A percentile compares a stretch with the other conserved stretches of the same genome.
Conservation (phyloP, 805 yeast genomes). For the Teunomyces barrocoloradensis region DNA sequence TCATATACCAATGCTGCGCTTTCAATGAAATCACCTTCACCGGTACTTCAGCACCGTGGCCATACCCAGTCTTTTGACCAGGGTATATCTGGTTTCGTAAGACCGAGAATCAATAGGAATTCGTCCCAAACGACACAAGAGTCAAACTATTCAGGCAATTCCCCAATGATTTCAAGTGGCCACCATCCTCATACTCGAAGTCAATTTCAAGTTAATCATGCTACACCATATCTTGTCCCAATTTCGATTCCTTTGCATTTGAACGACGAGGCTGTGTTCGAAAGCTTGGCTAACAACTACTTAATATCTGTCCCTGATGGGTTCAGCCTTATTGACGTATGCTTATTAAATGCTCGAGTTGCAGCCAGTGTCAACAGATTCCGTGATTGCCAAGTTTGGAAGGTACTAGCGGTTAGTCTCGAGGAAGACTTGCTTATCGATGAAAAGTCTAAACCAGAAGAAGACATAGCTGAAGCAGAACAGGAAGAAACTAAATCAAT, state of each 20-base stretch:
- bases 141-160: conserved; percentile 20
- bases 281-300: conserved; percentile 49
- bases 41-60: conserved; percentile 12
- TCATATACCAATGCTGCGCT: conserved; percentile 15
- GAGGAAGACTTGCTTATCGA: conserved; percentile 23
- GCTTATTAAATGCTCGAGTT: conserved; percentile 54
- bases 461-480: conserved; percentile 1
- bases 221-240: conserved; percentile 40
- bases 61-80: conserved; percentile 2
- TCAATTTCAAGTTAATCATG: conserved; percentile 13
- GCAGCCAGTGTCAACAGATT: conserved; percentile 50
- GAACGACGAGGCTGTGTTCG: conserved; percentile 45
- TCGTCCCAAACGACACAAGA: conserved; percentile 38
- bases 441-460: conserved; percentile 3
- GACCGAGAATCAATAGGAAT: conserved; percentile 33
- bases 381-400: conserved; percentile 65
- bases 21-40: conserved; percentile 16
- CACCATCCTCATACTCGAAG: conserved; percentile 7
- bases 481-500: conserved; percentile 24
- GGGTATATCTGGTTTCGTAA: conserved; percentile 4
- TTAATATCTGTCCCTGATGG: conserved; percentile 46
- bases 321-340: conserved; percentile 50
- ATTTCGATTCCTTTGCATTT: conserved; percentile 41
- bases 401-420: conserved; percentile 50
- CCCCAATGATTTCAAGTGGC: conserved; percentile 9